Conservation (phyloP, 805 yeast genomes). For the Lipomyces spencermartinsiae region DNA sequence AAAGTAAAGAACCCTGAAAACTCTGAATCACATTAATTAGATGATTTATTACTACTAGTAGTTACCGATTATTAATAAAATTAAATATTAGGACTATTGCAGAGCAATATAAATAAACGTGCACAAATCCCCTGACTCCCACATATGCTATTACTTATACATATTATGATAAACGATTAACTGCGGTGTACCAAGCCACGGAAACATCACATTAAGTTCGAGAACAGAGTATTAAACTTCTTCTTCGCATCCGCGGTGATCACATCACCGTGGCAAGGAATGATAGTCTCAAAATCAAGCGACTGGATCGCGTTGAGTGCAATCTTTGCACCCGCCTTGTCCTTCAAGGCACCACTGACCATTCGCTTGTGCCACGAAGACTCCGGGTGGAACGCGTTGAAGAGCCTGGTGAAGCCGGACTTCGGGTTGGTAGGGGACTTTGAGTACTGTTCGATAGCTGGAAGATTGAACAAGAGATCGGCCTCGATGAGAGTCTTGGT, state of each 20-base stretch:
- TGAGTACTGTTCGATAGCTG: slow-evolving; percentile 54
- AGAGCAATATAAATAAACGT: background rate
- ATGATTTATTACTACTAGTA: too few relatives aligned
- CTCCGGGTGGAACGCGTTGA: slow-evolving; percentile 27
- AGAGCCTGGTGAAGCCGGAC: slow-evolving; percentile 18
- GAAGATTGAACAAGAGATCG: slow-evolving; percentile 66
- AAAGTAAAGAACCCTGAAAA: too few relatives aligned
- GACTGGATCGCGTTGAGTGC: slow-evolving; percentile 40
- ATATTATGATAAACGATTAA: too few relatives aligned
- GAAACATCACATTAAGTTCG: background rate
- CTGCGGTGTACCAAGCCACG: background rate
- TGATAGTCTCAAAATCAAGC: slow-evolving; percentile 58
- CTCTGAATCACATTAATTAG: too few relatives aligned
- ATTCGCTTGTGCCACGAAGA: slow-evolving; percentile 24
- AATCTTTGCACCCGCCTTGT: slow-evolving; percentile 9
- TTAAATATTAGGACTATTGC: background rate
- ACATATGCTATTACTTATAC: too few relatives aligned
- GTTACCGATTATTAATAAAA: too few relatives aligned
- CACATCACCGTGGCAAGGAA: slow-evolving; percentile 67
- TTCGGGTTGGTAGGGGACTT: slow-evolving; percentile 12
- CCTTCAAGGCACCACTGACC: slow-evolving; percentile 11
- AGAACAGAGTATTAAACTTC: slow-evolving; percentile 17
- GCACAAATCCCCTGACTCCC: too few relatives aligned
- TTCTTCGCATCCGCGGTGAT: slow-evolving; percentile 52
- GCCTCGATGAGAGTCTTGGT: slow-evolving; percentile 62